Base-by-base conservation (phyloP, 2,329 filamentous ascomycete species). In the Teratosphaeria pseudoeucalypti region DNA sequence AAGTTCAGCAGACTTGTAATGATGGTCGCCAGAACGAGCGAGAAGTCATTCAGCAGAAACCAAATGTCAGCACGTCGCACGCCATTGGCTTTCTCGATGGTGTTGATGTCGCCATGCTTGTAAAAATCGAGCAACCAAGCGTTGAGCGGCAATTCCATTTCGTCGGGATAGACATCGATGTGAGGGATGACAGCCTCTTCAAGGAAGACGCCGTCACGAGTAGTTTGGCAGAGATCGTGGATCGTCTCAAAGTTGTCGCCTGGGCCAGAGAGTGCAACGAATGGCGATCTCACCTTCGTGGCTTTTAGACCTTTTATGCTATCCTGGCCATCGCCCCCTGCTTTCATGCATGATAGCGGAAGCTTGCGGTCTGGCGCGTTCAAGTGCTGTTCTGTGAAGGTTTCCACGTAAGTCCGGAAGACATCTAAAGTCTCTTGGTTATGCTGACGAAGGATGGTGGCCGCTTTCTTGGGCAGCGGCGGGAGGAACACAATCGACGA, bases 51-150 rank as follows among this genome's bases (percentile, higher is more conserved):
- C 2, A 91, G 77, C 1, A 81, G 68, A 66, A 87, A 91, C 88
- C 88, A 92, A 9, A 89, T 79, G 54, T 90, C 86, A 4, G 82
- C 81, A 1, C 76, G 74, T 53, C 82, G 82, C 67, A 92, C 85
- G 2, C 80, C 78, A 68, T 92, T 92, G 34, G 84, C 86, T 0
- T 72, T 74, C 12, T 82, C 81, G 2, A 92, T 74, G 0, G 83
- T 80, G 1, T 77, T 69, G 26, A 85, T 70, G 67, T 86, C 82
- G 3, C 87, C 88, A 65, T 92, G 85, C 71, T 84, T 88, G 78
- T 83, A 91, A 73, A 91, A 92, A 71, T 92, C 87, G 61, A 86
- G 84, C 0, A 92, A 74, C 67, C 88, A 88, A 0, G 85, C 84
- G 64, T 89, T 89, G 61, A 85, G 77, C 0, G 81, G 81, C 12